Percentiles rank a stretch among this genome's conserved stretches.
phyloP scores from a whole-genome alignment of 208 protist species.

The Acanthamoeba sp. region DNA sequence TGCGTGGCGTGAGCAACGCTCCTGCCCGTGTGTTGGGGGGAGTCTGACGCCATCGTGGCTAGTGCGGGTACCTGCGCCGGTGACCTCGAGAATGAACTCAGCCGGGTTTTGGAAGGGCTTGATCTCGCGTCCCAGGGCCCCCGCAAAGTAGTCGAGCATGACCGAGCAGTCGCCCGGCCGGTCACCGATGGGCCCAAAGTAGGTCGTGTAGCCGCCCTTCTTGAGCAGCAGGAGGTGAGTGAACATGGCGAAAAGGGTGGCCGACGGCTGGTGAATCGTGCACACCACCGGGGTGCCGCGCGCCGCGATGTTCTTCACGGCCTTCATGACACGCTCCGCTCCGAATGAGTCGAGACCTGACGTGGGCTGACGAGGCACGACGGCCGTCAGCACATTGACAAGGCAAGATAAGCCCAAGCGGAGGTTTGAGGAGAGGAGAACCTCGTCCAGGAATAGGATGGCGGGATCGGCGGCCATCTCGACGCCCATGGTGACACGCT shows the following conservation, averaged over 20 bases:
- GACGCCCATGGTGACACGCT: conserved; percentile 83
- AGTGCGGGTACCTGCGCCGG: neutral
- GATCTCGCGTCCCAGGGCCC: neutral
- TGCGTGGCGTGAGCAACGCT: neutral
- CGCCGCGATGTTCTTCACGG: conserved; percentile 58
- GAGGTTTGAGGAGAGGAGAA: too few species aligned
- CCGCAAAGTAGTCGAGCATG: conserved; percentile 58
- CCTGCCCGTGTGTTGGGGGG: too few species aligned
- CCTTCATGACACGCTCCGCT: conserved; percentile 66
- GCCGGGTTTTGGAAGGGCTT: conserved; percentile 33
- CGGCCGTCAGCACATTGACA: too few species aligned
- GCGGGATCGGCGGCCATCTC: conserved; percentile 84
- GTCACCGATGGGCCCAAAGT: conserved; percentile 45
- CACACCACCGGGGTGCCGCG: conserved; percentile 48
- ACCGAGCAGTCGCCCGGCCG: conserved; percentile 10
- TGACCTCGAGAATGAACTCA: conserved; percentile 71
- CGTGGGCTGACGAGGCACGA: neutral
- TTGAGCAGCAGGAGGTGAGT: conserved; percentile 75
- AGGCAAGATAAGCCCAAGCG: too few species aligned
- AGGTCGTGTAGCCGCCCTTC: conserved; percentile 7
- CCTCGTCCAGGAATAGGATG: conserved; percentile 83
- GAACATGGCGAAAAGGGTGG: conserved; percentile 62
- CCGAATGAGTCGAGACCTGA: conserved; percentile 73
- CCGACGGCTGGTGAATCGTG: conserved; percentile 73
- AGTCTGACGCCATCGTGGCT: neutral